A percentile compares a stretch with the other conserved stretches of the same genome.
Conservation (phyloP, 2,329 filamentous ascomycete species). For the Tetracladium maxilliforme region DNA sequence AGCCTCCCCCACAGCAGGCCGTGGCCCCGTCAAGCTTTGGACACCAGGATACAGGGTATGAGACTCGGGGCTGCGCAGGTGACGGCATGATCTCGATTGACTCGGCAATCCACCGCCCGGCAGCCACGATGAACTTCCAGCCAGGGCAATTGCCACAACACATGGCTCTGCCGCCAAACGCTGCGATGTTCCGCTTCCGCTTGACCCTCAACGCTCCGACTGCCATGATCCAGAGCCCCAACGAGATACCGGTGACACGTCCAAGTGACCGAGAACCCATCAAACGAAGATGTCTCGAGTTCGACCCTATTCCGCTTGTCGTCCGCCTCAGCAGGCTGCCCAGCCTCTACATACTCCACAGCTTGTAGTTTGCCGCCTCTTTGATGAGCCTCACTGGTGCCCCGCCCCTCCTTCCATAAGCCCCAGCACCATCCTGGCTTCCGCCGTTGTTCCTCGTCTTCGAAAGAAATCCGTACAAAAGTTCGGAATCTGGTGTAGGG, state of each 20-base stretch:
- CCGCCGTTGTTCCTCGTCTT: slow-evolving; percentile 84
- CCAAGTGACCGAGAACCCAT: slow-evolving; percentile 88
- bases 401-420: slow-evolving; percentile 89
- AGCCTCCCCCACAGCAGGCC: slow-evolving; percentile 23
- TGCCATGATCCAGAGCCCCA: slow-evolving; percentile 80
- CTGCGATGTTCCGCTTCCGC: slow-evolving; percentile 75
- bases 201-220: slow-evolving; percentile 86
- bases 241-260: slow-evolving; percentile 95
- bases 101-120: slow-evolving; percentile 43
- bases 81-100: slow-evolving; percentile 42
- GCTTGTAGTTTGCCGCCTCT: slow-evolving; percentile 84
- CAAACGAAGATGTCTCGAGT: slow-evolving; percentile 68
- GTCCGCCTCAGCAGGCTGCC: slow-evolving; percentile 42
- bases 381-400: slow-evolving; percentile 91
- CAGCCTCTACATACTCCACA: slow-evolving; percentile 75
- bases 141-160: slow-evolving; percentile 30
- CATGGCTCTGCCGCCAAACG: slow-evolving; percentile 33
- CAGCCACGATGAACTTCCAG: slow-evolving; percentile 43
- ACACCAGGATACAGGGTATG: slow-evolving; percentile 67
- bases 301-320: slow-evolving; percentile 55
- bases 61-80: slow-evolving; percentile 54
- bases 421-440: slow-evolving; percentile 78
- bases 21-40: slow-evolving; percentile 72
- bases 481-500: slow-evolving; percentile 68
- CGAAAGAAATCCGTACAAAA: slow-evolving; percentile 88